Percentiles rank a stretch among this genome's conserved stretches.
Evolutionary conservation across 768 basidiomycete species (phyloP).

Genomic region (Mycena crocata): DNA sequence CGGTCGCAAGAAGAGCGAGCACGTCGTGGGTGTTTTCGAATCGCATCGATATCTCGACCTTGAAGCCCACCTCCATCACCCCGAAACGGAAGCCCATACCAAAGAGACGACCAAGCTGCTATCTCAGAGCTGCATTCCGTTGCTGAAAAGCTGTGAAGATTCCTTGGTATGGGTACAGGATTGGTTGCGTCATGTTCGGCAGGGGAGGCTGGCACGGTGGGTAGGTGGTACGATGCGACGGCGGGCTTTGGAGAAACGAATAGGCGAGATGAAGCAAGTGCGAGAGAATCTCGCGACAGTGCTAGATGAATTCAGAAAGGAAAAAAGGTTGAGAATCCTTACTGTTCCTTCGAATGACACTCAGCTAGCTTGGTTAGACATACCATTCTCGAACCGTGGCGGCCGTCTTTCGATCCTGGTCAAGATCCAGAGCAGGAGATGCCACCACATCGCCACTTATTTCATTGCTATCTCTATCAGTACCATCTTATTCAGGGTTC

Average conservation of each 20-base stretch:
- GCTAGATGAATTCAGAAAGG: conserved; percentile 60
- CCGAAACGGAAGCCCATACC: conserved; percentile 56
- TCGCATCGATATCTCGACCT: conserved; percentile 76
- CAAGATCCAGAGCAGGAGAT: conserved; percentile 49
- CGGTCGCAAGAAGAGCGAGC: conserved; percentile 52
- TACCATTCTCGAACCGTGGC: conserved; percentile 72
- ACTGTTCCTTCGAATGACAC: neutral
- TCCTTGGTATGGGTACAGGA: conserved; percentile 54
- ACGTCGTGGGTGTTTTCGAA: conserved; percentile 80
- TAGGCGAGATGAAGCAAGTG: conserved; percentile 52
- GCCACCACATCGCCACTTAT: conserved; percentile 76
- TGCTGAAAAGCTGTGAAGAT: conserved; percentile 57
- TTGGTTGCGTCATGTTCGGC: conserved; percentile 62
- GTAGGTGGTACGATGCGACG: conserved; percentile 43
- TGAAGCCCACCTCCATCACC: conserved; percentile 67
- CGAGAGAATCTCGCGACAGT: conserved; percentile 48
- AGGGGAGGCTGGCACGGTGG: conserved; percentile 53
- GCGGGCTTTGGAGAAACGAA: conserved; percentile 43
- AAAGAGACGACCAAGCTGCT: conserved; percentile 58
- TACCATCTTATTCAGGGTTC: conserved; percentile 60
- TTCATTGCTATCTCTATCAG: conserved; percentile 82
- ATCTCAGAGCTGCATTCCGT: conserved; percentile 62
- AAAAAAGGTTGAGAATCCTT: conserved; percentile 57
- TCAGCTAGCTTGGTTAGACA: conserved; percentile 45
- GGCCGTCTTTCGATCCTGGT: conserved; percentile 56